These are phyloP conservation scores for Mortierella sp. DNA, from an alignment of 371 early-diverging fungal genomes.

Conservation along the genomic window DNA sequence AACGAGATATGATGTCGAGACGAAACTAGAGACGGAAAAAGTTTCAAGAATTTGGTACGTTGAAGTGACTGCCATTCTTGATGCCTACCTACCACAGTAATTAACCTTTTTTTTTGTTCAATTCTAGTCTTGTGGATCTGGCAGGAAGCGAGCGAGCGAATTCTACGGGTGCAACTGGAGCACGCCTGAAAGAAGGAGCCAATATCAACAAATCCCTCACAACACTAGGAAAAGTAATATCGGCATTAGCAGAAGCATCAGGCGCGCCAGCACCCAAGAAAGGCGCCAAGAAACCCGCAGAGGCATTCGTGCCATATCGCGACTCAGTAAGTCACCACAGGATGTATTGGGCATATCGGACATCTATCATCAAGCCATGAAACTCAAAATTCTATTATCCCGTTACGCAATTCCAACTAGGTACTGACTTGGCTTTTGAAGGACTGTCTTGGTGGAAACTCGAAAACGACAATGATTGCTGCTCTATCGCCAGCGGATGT, in stretches of 20 bases:
- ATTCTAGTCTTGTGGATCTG: slow-evolving; percentile 81
- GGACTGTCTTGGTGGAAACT: slow-evolving; percentile 94
- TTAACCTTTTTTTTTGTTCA: background rate
- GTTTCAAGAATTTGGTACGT: slow-evolving; percentile 79
- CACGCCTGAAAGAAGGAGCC: slow-evolving; percentile 98
- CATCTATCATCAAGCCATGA: background rate
- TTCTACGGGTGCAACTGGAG: slow-evolving; percentile 96
- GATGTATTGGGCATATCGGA: background rate
- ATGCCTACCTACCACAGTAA: too few relatives aligned
- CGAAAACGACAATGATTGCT: slow-evolving; percentile 95
- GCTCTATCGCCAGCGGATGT: slow-evolving; percentile 84
- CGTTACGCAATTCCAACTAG: slow-evolving; percentile 27
- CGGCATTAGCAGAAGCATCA: slow-evolving; percentile 89
- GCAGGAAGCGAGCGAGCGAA: slow-evolving; percentile 98
- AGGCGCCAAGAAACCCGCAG: slow-evolving; percentile 64
- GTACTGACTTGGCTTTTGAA: slow-evolving; percentile 95
- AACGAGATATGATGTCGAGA: slow-evolving; percentile 68
- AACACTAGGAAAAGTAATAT: slow-evolving; percentile 97
- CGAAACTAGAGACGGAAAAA: slow-evolving; percentile 81
- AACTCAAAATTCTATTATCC: too few relatives aligned
- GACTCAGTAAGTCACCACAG: slow-evolving; percentile 75
- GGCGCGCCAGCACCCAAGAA: slow-evolving; percentile 59
- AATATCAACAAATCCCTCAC: slow-evolving; percentile 98
- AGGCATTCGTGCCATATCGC: slow-evolving; percentile 86
- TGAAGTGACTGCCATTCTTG: too few relatives aligned